Percentiles rank a stretch among this genome's conserved stretches.
phyloP scores from a whole-genome alignment of 129 eudicot species.

The Mikania micrantha region DNA sequence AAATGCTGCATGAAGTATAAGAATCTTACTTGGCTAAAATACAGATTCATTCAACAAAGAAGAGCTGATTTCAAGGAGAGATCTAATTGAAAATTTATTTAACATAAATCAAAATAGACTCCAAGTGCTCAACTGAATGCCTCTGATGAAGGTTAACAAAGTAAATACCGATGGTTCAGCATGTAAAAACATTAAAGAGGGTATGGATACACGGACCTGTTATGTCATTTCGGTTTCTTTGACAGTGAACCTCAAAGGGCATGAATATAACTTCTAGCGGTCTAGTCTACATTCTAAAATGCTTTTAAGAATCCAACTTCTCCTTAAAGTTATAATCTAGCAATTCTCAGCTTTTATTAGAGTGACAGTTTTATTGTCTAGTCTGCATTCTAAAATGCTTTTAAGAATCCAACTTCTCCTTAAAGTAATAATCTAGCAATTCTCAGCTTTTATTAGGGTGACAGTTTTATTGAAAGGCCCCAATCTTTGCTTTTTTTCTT shows the following conservation, averaged over 20 bases:
- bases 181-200: neutral
- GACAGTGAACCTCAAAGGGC: neutral
- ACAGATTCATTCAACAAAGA: neutral
- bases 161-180: neutral
- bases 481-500: neutral
- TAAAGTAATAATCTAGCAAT: neutral
- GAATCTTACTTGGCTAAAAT: neutral
- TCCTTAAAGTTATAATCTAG: no score
- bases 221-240: neutral
- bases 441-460: neutral
- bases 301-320: no score
- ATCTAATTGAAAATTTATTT: neutral
- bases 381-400: neutral
- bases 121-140: neutral
- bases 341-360: no score
- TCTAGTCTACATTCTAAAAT: no score
- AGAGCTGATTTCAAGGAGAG: no score
- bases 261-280: no score
- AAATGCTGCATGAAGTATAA: neutral
- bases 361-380: no score
- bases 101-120: neutral
- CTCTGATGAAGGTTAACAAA: neutral
- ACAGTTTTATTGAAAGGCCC: neutral
- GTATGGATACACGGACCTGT: neutral
- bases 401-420: neutral